Base-by-base conservation (phyloP, 176 grass and related monocot genomes). In the Oryza brachyantha region DNA sequence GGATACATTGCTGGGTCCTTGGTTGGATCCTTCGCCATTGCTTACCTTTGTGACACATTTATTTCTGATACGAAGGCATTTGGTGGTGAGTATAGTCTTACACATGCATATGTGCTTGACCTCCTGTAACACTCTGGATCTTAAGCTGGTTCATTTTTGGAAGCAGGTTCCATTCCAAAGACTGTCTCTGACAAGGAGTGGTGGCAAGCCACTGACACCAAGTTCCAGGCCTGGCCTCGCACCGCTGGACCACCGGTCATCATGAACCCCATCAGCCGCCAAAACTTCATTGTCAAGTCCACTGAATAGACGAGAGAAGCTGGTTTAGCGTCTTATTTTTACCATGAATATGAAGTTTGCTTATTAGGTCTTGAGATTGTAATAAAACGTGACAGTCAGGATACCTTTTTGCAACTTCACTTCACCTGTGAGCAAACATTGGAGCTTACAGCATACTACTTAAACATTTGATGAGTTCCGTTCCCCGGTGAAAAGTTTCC, bases 211-310 rank as follows among this genome's bases (percentile, higher is more conserved):
- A 97, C 94, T 0, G 91, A 97, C 16, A 42, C 75, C 70, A 91
- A 84, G 79, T 88, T 97, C 57, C 94, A 94, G 89, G 94, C 94
- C 26, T 97, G 94, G 94, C 94, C 94, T 40, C 91, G 94, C 57
- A 90, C 87, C 0, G 94, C 94, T 34, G 94, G 94, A 41, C 91
- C 94, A 38, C 91, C 91, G 0, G 94, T 97, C 14, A 65, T 97
- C 52, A 94, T 97, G 91, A 97, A 97, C 84, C 94, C 94, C 66
- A 90, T 97, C 71, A 94, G 89, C 72, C 91, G 94, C 71, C 94
- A 97, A 74, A 93, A 97, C 66, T 97, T 97, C 78, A 90, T 97
- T 3, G 89, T 97, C 38, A 97, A 93, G 60, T 71, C 76, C 4
- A 55, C 67, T 50, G 55, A 93, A 62, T 79, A 67, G 39, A 37